These are phyloP conservation scores for Aquilaria yunnanensis DNA, from an alignment of 345 rosid species.

Conservation along the genomic window DNA sequence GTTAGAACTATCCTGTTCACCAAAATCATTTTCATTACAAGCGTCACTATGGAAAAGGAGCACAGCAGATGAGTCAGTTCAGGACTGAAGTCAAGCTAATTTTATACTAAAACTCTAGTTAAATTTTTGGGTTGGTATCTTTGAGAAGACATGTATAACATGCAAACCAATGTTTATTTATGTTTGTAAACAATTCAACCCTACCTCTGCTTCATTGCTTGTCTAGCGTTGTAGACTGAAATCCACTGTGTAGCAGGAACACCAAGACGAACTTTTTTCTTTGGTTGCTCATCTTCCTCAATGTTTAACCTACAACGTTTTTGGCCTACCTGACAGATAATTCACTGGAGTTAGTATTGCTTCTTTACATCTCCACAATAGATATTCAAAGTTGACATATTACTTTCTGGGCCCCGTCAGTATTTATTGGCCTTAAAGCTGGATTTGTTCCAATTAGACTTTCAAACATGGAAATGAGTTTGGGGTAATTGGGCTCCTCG, in stretches of 20 bases:
- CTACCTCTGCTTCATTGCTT: constrained; percentile 97
- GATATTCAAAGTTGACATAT: background rate
- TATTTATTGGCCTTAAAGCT: constrained; percentile 78
- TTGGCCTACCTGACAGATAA: constrained; percentile 85
- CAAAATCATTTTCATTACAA: too few species aligned
- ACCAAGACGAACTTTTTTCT: constrained; percentile 89
- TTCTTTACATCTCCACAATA: background rate
- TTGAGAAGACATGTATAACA: too few species aligned
- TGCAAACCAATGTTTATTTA: too few species aligned
- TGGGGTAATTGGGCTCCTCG: constrained; percentile 95
- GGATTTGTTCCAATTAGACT: constrained; percentile 69
- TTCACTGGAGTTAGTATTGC: constrained; percentile 29
- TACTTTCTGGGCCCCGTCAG: constrained; percentile 98
- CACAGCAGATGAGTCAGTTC: too few species aligned
- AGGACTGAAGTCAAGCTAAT: too few species aligned
- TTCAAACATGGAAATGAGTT: constrained; percentile 79
- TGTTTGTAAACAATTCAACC: background rate
- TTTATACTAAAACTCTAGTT: too few species aligned
- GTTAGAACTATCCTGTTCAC: too few species aligned
- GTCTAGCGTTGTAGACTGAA: constrained; percentile 88
- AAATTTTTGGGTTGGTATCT: too few species aligned
- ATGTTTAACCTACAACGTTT: constrained; percentile 80
- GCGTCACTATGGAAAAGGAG: too few species aligned
- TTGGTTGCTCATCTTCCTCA: constrained; percentile 85
- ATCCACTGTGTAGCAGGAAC: constrained; percentile 98